phyloP scores from a whole-genome alignment of 2,329 filamentous ascomycete genomes.

The Knoxdaviesia capensis region DNA sequence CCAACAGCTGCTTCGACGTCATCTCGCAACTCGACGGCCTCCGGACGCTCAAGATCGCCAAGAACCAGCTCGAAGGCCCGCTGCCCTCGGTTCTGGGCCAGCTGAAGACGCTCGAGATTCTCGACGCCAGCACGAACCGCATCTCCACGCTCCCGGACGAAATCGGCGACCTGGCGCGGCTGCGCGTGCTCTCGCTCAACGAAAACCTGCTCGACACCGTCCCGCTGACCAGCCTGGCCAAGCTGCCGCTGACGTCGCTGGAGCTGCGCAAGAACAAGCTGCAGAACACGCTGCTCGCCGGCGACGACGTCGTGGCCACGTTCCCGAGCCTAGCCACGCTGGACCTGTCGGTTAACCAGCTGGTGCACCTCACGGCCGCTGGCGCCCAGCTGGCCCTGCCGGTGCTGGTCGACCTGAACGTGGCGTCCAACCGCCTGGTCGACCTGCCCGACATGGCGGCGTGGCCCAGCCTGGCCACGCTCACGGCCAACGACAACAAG shows the following conservation, averaged over 20 bases:
- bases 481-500: constrained; percentile 67
- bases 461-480: constrained; percentile 52
- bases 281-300: constrained; percentile 48
- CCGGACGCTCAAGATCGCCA: constrained; percentile 61
- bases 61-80: constrained; percentile 52
- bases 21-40: constrained; percentile 54
- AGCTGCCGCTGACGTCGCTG: constrained; percentile 53
- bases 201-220: constrained; percentile 57
- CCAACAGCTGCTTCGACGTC: constrained; percentile 49
- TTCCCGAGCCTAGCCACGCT: constrained; percentile 51
- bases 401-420: constrained; percentile 48
- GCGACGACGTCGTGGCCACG: constrained; percentile 23
- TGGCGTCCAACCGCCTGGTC: constrained; percentile 66
- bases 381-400: constrained; percentile 39
- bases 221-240: constrained; percentile 47
- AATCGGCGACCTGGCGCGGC: constrained; percentile 42
- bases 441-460: constrained; percentile 51
- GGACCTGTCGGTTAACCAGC: constrained; percentile 58
- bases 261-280: constrained; percentile 62
- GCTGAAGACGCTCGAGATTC: constrained; percentile 50
- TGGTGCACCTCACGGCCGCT: constrained; percentile 31
- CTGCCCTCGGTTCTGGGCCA: constrained; percentile 42
- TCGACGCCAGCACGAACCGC: constrained; percentile 69
- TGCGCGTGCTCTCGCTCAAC: constrained; percentile 61
- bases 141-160: constrained; percentile 50